Conservation (phyloP, 2,329 filamentous ascomycete species). For the Nigrograna mackinnonii region DNA sequence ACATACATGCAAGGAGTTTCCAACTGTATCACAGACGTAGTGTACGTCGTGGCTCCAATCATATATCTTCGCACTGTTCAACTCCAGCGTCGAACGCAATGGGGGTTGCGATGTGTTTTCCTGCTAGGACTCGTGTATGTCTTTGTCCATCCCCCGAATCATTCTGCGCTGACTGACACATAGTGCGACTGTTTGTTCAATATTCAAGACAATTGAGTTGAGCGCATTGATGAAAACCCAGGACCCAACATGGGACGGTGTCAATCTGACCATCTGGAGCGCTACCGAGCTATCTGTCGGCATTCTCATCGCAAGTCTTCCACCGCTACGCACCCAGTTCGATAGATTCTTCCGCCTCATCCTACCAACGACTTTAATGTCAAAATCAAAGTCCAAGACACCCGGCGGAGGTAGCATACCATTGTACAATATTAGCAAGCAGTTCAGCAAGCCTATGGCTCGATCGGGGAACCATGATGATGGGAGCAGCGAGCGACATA, state of each 20-base stretch:
- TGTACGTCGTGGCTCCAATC: slow-evolving; percentile 29
- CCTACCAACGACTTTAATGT: slow-evolving; percentile 16
- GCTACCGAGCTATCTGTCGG: slow-evolving; percentile 25
- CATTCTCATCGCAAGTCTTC: slow-evolving; percentile 24
- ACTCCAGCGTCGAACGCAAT: slow-evolving; percentile 24
- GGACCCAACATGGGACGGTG: slow-evolving; percentile 28
- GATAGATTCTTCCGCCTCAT: slow-evolving; percentile 20
- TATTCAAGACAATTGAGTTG: slow-evolving; percentile 31
- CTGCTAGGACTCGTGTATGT: slow-evolving; percentile 26
- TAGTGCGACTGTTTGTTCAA: slow-evolving; percentile 25
- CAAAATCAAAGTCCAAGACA: slow-evolving; percentile 9
- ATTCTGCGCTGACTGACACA: slow-evolving; percentile 3
- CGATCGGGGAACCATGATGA: slow-evolving; percentile 15
- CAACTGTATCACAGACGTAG: slow-evolving; percentile 30
- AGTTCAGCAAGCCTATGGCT: slow-evolving; percentile 8
- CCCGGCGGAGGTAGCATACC: slow-evolving; percentile 14
- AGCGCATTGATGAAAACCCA: slow-evolving; percentile 17
- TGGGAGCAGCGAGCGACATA: slow-evolving; percentile 22
- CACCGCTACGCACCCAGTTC: slow-evolving; percentile 28
- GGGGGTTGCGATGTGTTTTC: slow-evolving; percentile 28
- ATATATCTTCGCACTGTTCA: slow-evolving; percentile 28
- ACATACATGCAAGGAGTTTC: slow-evolving; percentile 25
- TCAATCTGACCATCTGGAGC: slow-evolving; percentile 26
- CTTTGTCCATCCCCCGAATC: slow-evolving; percentile 18
- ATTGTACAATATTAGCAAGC: slow-evolving; percentile 19